Percentiles rank a stretch among this genome's conserved stretches.
phyloP scores from a whole-genome alignment of 306 rosid species.

The Rosa chinensis region DNA sequence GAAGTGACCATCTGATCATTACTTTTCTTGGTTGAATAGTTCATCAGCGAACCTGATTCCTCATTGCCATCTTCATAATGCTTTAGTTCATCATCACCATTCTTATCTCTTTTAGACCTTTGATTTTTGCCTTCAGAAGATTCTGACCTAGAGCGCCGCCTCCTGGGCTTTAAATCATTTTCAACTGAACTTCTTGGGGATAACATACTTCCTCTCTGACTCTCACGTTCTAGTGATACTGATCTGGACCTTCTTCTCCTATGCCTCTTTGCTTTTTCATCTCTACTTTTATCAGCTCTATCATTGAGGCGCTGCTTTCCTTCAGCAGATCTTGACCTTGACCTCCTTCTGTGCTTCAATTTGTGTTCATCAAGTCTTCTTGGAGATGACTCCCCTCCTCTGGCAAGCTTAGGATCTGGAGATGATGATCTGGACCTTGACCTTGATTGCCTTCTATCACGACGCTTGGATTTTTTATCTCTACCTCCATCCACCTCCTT shows the following conservation, averaged over 20 bases:
- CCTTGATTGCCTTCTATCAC: slow-evolving; percentile 69
- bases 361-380: slow-evolving; percentile 39
- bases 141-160: slow-evolving; percentile 41
- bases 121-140: slow-evolving; percentile 45
- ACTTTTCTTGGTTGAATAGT: slow-evolving; percentile 19
- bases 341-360: slow-evolving; percentile 39
- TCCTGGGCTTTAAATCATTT: slow-evolving; percentile 35
- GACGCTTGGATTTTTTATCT: slow-evolving; percentile 68
- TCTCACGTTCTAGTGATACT: slow-evolving; percentile 42
- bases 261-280: slow-evolving; percentile 46
- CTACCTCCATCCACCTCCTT: slow-evolving; percentile 50
- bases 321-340: slow-evolving; percentile 62
- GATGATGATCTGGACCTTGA: slow-evolving; percentile 75
- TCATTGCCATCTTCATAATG: slow-evolving; percentile 35
- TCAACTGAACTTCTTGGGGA: slow-evolving; percentile 46
- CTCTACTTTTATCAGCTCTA: slow-evolving; percentile 43
- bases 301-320: slow-evolving; percentile 40
- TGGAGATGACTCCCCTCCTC: slow-evolving; percentile 42
- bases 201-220: slow-evolving; percentile 39
- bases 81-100: slow-evolving; percentile 30
- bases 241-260: slow-evolving; percentile 52
- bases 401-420: slow-evolving; percentile 48
- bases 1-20: slow-evolving; percentile 22
- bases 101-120: slow-evolving; percentile 44
- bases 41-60: slow-evolving; percentile 23